phyloP scores from a whole-genome alignment of 495 filamentous ascomycete genomes.

The Penicillium angulare region DNA sequence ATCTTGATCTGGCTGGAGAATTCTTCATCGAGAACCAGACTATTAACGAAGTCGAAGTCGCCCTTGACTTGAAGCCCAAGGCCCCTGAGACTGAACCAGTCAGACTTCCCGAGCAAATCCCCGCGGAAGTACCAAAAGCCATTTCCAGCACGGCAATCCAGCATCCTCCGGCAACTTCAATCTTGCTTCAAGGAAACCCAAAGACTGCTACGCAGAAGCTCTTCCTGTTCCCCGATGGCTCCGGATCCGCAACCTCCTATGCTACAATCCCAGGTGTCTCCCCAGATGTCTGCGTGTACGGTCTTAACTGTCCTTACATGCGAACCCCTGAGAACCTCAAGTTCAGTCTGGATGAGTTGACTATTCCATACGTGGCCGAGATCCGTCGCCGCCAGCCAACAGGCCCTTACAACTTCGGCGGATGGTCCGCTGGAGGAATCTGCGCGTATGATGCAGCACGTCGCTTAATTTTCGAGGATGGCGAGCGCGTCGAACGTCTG shows the following conservation, averaged over 20 bases:
- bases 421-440: slow-evolving; percentile 86
- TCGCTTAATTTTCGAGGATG: slow-evolving; percentile 64
- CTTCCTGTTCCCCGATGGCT: slow-evolving; percentile 52
- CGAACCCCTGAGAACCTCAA: slow-evolving; percentile 56
- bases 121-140: slow-evolving; percentile 12
- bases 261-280: slow-evolving; percentile 56
- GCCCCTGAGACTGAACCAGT: slow-evolving; percentile 19
- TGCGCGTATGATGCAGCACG: slow-evolving; percentile 81
- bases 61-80: slow-evolving; percentile 42
- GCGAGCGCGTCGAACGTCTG: slow-evolving; percentile 69
- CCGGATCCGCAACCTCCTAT: slow-evolving; percentile 58
- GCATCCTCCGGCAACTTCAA: slow-evolving; percentile 47
- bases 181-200: slow-evolving; percentile 50
- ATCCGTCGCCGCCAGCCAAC: slow-evolving; percentile 72
- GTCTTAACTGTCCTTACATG: slow-evolving; percentile 67
- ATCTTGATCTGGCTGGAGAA: slow-evolving; percentile 49
- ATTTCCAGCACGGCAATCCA: slow-evolving; percentile 16
- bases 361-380: slow-evolving; percentile 58
- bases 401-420: slow-evolving; percentile 66
- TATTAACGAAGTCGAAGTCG: slow-evolving; percentile 52
- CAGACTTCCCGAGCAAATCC: slow-evolving; percentile 19
- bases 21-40: slow-evolving; percentile 62
- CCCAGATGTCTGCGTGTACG: slow-evolving; percentile 56
- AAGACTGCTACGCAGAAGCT: slow-evolving; percentile 42
- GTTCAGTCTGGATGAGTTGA: slow-evolving; percentile 55